These are phyloP conservation scores for Cladosporium austrohemisphaericum DNA, from an alignment of 2,329 filamentous ascomycete genomes.

Conservation along the genomic window DNA sequence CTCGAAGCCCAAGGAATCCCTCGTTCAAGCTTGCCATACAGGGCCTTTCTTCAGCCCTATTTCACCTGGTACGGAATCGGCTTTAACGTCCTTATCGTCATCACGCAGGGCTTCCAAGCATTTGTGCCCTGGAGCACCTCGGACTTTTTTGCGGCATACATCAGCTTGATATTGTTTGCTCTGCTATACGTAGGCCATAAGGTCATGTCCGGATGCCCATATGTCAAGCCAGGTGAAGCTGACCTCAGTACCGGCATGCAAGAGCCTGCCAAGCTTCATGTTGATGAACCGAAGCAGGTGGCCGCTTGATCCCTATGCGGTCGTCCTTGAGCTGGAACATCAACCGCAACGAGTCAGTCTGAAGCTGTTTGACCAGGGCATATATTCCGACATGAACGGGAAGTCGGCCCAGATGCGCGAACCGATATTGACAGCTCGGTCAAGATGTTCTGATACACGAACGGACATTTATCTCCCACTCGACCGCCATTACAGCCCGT, in stretches of 20 bases:
- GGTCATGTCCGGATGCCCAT: conserved; percentile 47
- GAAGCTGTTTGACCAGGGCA: not conserved
- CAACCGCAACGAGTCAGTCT: conserved; percentile 1
- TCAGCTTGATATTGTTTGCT: conserved; percentile 69
- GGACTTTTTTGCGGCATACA: conserved; percentile 70
- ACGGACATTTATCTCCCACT: no score
- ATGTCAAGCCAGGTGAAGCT: conserved; percentile 40
- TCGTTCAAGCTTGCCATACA: conserved; percentile 64
- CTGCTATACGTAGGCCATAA: conserved; percentile 70
- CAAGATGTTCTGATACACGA: no score
- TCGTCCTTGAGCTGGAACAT: not conserved
- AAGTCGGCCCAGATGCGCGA: not conserved
- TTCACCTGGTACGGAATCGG: conserved; percentile 63
- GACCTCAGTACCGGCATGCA: conserved; percentile 41
- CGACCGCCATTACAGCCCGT: no score
- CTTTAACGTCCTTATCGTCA: conserved; percentile 66
- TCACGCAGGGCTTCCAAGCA: conserved; percentile 72
- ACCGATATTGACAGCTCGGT: not conserved
- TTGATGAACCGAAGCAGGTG: conserved; percentile 29
- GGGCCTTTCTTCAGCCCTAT: conserved; percentile 65
- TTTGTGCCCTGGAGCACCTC: conserved; percentile 69
- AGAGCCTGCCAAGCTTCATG: conserved; percentile 33
- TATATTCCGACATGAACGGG: not conserved
- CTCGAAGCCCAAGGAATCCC: conserved; percentile 65
- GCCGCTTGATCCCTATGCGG: not conserved